phyloP scores from a whole-genome alignment of 2,329 filamentous ascomycete genomes.

The Aureobasidium mangrovei region DNA sequence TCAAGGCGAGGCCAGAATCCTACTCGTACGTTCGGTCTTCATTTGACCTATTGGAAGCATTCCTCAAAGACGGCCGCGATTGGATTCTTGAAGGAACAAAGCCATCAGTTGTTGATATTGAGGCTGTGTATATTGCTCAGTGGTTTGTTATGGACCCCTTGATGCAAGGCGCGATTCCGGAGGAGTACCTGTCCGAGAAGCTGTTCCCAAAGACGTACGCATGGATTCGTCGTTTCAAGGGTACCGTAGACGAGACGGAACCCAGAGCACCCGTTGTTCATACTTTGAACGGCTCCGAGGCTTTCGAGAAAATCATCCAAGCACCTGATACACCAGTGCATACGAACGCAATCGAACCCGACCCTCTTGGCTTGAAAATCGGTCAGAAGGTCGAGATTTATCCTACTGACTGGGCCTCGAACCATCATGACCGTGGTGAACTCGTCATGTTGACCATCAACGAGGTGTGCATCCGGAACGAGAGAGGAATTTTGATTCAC shows the following conservation, averaged over 20 bases:
- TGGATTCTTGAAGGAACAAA: slow-evolving; percentile 51
- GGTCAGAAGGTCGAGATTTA: slow-evolving; percentile 51
- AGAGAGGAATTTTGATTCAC: slow-evolving; percentile 46
- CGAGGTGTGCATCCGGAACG: slow-evolving; percentile 48
- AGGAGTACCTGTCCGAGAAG: slow-evolving; percentile 41
- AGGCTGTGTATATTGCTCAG: slow-evolving; percentile 27
- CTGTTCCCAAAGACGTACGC: slow-evolving; percentile 53
- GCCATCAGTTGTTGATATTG: slow-evolving; percentile 57
- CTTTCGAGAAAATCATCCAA: slow-evolving; percentile 38
- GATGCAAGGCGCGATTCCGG: slow-evolving; percentile 37
- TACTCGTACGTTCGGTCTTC: slow-evolving; percentile 45
- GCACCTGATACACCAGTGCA: slow-evolving; percentile 31
- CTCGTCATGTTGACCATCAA: slow-evolving; percentile 44
- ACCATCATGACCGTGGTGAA: slow-evolving; percentile 48
- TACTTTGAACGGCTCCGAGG: slow-evolving; percentile 46
- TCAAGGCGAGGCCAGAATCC: slow-evolving; percentile 45
- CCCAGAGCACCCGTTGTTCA: slow-evolving; percentile 31
- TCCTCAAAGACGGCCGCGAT: slow-evolving; percentile 55
- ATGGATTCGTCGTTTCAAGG: slow-evolving; percentile 57
- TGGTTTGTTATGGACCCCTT: neutral
- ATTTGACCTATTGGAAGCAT: slow-evolving; percentile 51
- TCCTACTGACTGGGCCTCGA: slow-evolving; percentile 54
- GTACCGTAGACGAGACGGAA: slow-evolving; percentile 37
- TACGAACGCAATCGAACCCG: slow-evolving; percentile 23
- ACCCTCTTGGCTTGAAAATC: slow-evolving; percentile 45